A percentile compares a stretch with the other conserved stretches of the same genome.
phyloP scores from a whole-genome alignment of 768 basidiomycete genomes.

The Panellus pusillus region DNA sequence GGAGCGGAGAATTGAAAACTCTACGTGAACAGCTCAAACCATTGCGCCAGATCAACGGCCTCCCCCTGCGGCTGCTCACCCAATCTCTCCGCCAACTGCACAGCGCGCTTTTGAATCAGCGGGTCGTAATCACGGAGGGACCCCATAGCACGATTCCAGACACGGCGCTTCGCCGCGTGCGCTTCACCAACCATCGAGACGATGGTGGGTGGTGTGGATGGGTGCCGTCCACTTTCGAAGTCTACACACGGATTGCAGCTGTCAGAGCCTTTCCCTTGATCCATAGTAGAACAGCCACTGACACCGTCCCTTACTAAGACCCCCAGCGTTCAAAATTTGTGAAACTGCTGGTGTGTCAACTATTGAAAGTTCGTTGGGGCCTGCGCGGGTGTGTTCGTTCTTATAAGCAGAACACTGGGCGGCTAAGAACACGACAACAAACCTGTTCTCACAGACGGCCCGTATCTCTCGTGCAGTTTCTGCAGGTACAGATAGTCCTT shows the following conservation, averaged over 20 bases:
- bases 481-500: constrained; percentile 45
- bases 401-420: not conserved
- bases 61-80: constrained; percentile 23
- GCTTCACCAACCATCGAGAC: constrained; percentile 5
- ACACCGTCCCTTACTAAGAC: constrained; percentile 20
- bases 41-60: constrained; percentile 31
- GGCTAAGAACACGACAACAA: not conserved
- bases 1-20: constrained; percentile 7
- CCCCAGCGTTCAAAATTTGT: constrained; percentile 7
- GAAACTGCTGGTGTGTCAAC: constrained; percentile 11
- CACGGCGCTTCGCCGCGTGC: constrained; percentile 43
- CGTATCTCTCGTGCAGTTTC: constrained; percentile 53
- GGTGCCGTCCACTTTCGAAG: constrained; percentile 3
- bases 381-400: not conserved
- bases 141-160: constrained; percentile 52
- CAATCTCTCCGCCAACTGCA: constrained; percentile 40
- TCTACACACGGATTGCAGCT: not conserved
- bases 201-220: not conserved
- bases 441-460: constrained; percentile 60
- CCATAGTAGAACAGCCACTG: not conserved
- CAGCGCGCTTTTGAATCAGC: constrained; percentile 33
- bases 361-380: constrained; percentile 17
- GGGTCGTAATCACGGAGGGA: constrained; percentile 47
- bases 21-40: constrained; percentile 41
- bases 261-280: not conserved